Evolutionary conservation across 129 eudicot species (phyloP).

Genomic region (Smallanthus sonchifolius): DNA sequence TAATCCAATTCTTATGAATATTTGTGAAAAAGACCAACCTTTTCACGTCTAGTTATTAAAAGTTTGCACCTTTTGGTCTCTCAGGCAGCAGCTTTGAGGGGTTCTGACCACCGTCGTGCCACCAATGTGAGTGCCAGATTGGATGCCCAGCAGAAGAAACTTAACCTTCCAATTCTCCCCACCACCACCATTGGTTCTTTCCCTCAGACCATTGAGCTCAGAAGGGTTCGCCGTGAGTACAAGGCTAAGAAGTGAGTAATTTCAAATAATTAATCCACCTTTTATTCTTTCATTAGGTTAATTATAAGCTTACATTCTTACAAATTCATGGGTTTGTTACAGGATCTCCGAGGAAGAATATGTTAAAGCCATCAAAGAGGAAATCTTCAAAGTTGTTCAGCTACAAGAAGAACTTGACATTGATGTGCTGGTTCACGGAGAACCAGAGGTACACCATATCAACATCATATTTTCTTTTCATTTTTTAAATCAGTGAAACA

Average conservation of each 20-base stretch:
- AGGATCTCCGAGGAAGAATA: conserved; percentile 91
- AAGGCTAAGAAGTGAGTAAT: conserved; percentile 82
- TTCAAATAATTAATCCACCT: background rate
- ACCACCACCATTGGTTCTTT: conserved; percentile 98
- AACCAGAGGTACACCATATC: conserved; percentile 68
- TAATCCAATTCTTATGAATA: background rate
- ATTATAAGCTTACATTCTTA: conserved; percentile 1
- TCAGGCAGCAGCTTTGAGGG: conserved; percentile 83
- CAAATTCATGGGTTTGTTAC: background rate
- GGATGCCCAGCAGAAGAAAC: conserved; percentile 92
- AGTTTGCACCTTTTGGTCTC: background rate
- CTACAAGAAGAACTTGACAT: conserved; percentile 96
- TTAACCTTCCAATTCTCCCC: conserved; percentile 89
- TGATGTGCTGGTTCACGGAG: conserved; percentile 93
- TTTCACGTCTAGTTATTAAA: background rate
- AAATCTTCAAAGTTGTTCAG: conserved; percentile 82
- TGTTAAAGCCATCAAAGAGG: conserved; percentile 72
- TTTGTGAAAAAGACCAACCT: background rate
- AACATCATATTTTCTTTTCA: background rate
- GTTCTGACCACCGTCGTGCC: conserved; percentile 90
- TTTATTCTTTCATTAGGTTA: background rate
- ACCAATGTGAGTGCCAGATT: conserved; percentile 82
- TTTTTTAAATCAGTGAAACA: too few relatives aligned
- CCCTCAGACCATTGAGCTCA: conserved; percentile 94
- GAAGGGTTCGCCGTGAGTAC: conserved; percentile 95